phyloP scores from a whole-genome alignment of 257 asterid species.

The Nicotiana tomentosiformis region DNA sequence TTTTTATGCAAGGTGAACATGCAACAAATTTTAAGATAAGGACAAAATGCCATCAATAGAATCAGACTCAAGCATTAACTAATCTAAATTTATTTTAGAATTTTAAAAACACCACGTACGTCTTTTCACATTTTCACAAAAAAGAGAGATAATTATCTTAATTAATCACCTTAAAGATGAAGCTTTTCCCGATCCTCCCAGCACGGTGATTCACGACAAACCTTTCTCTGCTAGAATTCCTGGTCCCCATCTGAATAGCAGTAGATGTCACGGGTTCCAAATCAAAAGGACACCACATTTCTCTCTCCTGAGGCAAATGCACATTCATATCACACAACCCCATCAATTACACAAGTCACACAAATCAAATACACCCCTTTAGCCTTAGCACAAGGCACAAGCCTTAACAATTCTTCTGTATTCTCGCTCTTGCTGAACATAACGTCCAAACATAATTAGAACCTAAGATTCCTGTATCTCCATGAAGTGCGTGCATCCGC shows the following conservation, averaged over 20 bases:
- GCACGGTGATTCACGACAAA: constrained; percentile 46
- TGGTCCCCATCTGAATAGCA: constrained; percentile 31
- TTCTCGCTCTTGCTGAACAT: constrained; percentile 91
- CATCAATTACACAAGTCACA: constrained; percentile 61
- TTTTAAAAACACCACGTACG: not conserved
- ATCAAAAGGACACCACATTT: constrained; percentile 60
- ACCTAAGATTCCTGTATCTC: constrained; percentile 78
- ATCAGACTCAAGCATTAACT: too few relatives aligned
- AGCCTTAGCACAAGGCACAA: constrained; percentile 83
- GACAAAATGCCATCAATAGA: too few relatives aligned
- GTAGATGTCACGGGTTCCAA: constrained; percentile 69
- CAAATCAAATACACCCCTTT: constrained; percentile 75
- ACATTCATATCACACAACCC: constrained; percentile 64
- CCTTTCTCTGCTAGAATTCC: too few relatives aligned
- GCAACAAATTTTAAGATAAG: too few relatives aligned
- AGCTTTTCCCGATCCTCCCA: constrained; percentile 18
- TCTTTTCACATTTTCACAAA: not conserved
- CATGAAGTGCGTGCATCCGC: constrained; percentile 52
- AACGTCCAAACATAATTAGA: constrained; percentile 44
- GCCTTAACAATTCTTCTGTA: constrained; percentile 62
- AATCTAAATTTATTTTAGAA: too few relatives aligned
- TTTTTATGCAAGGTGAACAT: too few relatives aligned
- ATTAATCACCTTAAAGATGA: too few relatives aligned
- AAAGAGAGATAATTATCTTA: not conserved
- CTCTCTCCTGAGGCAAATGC: constrained; percentile 40